Evolutionary conservation across 1,139 yeast genomes (phyloP), one percentile per base, ranked within the genome.

Genomic region (Candida pseudocylindracea): DNA sequence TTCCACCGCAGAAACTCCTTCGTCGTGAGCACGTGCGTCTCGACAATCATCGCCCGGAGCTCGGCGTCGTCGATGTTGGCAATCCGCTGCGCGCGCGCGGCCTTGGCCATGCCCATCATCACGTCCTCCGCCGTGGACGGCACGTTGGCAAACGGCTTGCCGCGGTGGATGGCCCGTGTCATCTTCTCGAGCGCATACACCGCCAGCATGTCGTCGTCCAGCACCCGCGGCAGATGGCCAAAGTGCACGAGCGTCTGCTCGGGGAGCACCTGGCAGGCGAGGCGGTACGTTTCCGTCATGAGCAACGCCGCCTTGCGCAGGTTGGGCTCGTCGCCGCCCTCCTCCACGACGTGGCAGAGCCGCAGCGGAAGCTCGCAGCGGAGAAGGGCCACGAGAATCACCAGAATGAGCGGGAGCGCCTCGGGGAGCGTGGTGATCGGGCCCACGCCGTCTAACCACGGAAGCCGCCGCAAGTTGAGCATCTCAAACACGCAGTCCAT

Each of bases 1-100:
- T 83, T 74, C 99, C 99, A 91, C 33, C 71, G 72, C 4, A 71
- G 60, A 45, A 64, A 83, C 34, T 74, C 81, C 10, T 25, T 25
- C 9, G 26, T 8, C 9, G 26, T 25, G 26, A 81, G 50, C 2
- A 88, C 83, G 39, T 64, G 71, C 0, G 93, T 71, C 33, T 73
- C 73, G 30, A 57, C 54, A 7, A 88, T 58, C 54, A 79, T 57
- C 35, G 63, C 61, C 41, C 76, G 72, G 42, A 85, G 69, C 32
- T 73, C 74, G 0, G 57, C 41, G 36, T 83, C 95, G 43, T 80
- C 93, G 27, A 76, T 57, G 33, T 64, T 60, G 27, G 59, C 58
- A 15, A 15, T 15, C 12, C 26, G 26, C 7, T 67, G 63, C 34
- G 67, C 50, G 31, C 58, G 57, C 9, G 61, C 55, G 32, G 56